Evolutionary conservation across 441 rosid species (phyloP).

Genomic region (Brassica balearica): DNA sequence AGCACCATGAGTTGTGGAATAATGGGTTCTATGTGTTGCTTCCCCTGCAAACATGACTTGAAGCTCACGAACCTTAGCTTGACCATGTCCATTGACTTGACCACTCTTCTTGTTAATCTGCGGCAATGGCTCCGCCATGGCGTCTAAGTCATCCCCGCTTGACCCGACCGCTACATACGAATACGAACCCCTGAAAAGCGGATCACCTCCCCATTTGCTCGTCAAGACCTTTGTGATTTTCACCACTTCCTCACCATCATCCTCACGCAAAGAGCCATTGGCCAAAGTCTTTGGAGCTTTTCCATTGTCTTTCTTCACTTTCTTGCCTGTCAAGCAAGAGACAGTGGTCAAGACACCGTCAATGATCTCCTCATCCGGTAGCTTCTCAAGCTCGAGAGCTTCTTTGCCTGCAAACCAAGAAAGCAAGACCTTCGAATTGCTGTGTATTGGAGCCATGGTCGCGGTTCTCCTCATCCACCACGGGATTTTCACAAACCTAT

Average conservation of each 20-base stretch:
- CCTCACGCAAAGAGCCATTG: conserved; percentile 49
- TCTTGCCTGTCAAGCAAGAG: conserved; percentile 54
- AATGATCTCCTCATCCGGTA: conserved; percentile 72
- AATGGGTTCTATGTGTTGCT: conserved; percentile 97
- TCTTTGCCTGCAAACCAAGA: conserved; percentile 98
- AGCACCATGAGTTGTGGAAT: conserved; percentile 98
- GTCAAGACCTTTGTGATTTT: conserved; percentile 62
- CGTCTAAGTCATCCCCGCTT: conserved; percentile 85
- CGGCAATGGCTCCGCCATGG: conserved; percentile 90
- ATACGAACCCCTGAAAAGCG: conserved; percentile 89
- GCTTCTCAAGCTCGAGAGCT: conserved; percentile 82
- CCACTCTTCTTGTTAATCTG: conserved; percentile 39
- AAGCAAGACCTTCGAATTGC: conserved; percentile 68
- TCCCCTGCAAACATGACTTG: conserved; percentile 98
- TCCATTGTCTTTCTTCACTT: conserved; percentile 31
- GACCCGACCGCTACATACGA: conserved; percentile 89
- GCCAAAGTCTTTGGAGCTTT: conserved; percentile 30
- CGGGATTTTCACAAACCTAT: conserved; percentile 66
- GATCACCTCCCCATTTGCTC: conserved; percentile 91
- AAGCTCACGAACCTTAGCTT: conserved; percentile 46
- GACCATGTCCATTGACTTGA: conserved; percentile 33
- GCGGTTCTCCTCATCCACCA: conserved; percentile 98
- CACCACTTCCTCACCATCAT: conserved; percentile 38
- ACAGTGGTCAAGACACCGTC: conserved; percentile 69
- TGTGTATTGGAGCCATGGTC: conserved; percentile 73